Base-by-base conservation (phyloP, 768 basidiomycete genomes). In the Podaxis sp. region DNA sequence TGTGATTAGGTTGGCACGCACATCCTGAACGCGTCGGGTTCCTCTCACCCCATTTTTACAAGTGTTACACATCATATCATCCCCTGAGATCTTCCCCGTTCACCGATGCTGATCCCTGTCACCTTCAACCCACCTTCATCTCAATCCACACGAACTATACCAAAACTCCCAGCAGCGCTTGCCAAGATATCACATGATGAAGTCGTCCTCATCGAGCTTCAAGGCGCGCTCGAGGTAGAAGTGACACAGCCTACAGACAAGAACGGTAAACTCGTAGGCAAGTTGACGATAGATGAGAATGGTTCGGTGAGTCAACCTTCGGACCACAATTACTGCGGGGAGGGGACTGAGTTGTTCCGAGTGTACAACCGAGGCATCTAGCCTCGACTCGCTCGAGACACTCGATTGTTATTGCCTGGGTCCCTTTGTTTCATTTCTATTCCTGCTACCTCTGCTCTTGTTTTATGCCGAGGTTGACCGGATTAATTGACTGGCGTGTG, bases 131-230 rank as follows among this genome's bases (percentile, higher is more conserved):
- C 76, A 54, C 64, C 78, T 1, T 74, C 10, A 37, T 40, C 8
- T 68, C 78, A 20, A 40, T 20, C 44, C 44, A 46, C 61, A 2
- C 61, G 66, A 0, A 67, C 72, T n/a, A n/a, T n/a, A 24, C 66
- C 72, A 7, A 84, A 82, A 67, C 81, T 93, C 4, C 87, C 90
- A 0, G 80, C 87, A 1, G 77, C 81, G 0, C 78, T 96, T 13
- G 88, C 87, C 1, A 82, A 82, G 61, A 83, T 96, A 48, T 93
- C 92, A 15, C 81, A 90, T 65, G 87, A 89, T 48, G 92, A 95
- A 70, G 72, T 94, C 13, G 86, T 94, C 46, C 77, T 98, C 4
- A 83, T 98, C 58, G 95, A 98, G 69, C 79, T 97, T 4, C 96
- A 98, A 73, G 95, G 95, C 56, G 78, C 81, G 55, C 81, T 97